These are phyloP conservation scores for Thinopyrum elongatum DNA, from an alignment of 176 grass and related monocot species.

Conservation along the genomic window DNA sequence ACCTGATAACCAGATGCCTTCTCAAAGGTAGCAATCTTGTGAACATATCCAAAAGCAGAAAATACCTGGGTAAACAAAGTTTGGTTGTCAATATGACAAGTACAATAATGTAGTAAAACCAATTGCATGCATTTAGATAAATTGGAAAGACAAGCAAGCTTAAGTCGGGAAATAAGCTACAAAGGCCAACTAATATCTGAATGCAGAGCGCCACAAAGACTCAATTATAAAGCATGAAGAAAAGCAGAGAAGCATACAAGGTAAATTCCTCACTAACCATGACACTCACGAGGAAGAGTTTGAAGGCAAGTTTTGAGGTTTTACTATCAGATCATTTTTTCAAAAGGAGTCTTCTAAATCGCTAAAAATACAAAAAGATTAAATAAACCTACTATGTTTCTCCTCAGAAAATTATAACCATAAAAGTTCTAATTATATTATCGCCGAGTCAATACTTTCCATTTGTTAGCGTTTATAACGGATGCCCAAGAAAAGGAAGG, in stretches of 20 bases:
- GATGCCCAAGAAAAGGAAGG: neutral
- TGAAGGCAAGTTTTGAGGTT: neutral
- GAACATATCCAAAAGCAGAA: slow-evolving; percentile 97
- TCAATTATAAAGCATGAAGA: slow-evolving; percentile 25
- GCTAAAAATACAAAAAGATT: neutral
- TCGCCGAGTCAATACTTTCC: neutral
- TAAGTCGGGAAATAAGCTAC: neutral
- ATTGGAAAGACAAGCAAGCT: slow-evolving; percentile 7
- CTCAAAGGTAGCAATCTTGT: slow-evolving; percentile 99
- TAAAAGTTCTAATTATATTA: slow-evolving; percentile 5
- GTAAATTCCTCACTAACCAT: neutral
- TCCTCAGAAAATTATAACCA: neutral
- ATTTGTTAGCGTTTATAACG: neutral
- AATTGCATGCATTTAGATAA: slow-evolving; percentile 31
- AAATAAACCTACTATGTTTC: neutral
- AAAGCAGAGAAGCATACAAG: slow-evolving; percentile 8
- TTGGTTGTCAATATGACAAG: slow-evolving; percentile 11
- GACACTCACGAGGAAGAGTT: neutral
- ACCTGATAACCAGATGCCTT: slow-evolving; percentile 98
- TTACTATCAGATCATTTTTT: slow-evolving; percentile 7
- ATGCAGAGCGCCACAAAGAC: neutral
- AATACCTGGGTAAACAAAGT: slow-evolving; percentile 67
- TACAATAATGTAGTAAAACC: slow-evolving; percentile 20
- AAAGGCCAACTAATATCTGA: slow-evolving; percentile 10
- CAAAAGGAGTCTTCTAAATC: neutral